These are phyloP conservation scores for Aspergillus carlsbadensis DNA, from an alignment of 495 filamentous ascomycete species.

Conservation along the genomic window DNA sequence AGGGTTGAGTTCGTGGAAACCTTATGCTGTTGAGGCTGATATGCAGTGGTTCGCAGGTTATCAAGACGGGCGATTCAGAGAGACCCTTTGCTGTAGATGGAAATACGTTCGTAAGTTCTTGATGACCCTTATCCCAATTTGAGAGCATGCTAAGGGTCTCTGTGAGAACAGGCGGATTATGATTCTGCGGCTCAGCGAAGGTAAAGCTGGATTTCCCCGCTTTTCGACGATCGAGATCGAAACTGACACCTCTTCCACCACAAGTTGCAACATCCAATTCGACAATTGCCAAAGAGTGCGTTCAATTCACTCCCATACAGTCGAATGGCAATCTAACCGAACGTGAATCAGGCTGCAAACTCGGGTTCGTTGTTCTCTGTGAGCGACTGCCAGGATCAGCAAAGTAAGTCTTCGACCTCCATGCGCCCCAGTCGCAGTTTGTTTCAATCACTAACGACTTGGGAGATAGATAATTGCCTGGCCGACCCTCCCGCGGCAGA, in stretches of 20 bases:
- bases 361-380: slow-evolving; percentile 16
- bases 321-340: not conserved
- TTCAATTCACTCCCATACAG: not conserved
- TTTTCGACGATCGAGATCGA: not conserved
- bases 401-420: slow-evolving; percentile 6
- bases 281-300: slow-evolving; percentile 21
- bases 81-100: slow-evolving; percentile 47
- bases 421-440: not conserved
- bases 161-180: slow-evolving; percentile 34
- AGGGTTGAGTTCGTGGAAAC: not conserved
- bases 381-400: slow-evolving; percentile 19
- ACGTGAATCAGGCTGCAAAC: slow-evolving; percentile 15
- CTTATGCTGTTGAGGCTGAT: not conserved
- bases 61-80: slow-evolving; percentile 31
- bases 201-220: slow-evolving; percentile 5
- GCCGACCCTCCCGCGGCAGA: not conserved
- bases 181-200: slow-evolving; percentile 31
- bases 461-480: slow-evolving; percentile 8
- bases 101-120: slow-evolving; percentile 44
- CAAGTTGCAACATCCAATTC: slow-evolving; percentile 27
- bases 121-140: not conserved
- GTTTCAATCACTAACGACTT: not conserved
- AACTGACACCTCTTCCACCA: not conserved
- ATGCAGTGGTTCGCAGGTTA: slow-evolving; percentile 14
- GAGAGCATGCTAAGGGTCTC: not conserved